Base-by-base conservation (phyloP, 2,329 filamentous ascomycete genomes). In the Apiospora marii region DNA sequence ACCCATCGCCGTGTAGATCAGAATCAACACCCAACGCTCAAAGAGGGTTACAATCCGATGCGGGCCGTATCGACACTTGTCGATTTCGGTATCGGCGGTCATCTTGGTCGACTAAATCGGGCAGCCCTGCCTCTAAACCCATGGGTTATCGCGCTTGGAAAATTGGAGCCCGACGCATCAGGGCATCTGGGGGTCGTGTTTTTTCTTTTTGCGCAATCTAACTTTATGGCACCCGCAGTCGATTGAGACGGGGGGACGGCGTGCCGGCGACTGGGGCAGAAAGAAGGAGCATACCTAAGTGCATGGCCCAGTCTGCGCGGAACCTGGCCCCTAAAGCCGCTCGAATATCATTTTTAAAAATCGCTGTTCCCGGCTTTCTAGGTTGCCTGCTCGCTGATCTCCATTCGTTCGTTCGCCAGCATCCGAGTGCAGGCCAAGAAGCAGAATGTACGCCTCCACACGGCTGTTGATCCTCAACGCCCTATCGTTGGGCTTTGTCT, bases 11-110 rank as follows among this genome's bases (percentile, higher is more conserved):
- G 19, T 41, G 58, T 41, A 41, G 34, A 64, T 64, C 58, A 30
- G 34, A 64, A 64, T 64, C 19, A 64, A 41, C 34, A 64, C 58
- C 34, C 34, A 64, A 24, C 58, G 58, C 58, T 14, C 58, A n/a
- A 64, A 64, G 58, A 41, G 19, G 30, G 58, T 64, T 64, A 41
- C 34, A 64, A 64, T n/a, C 58, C 58, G 58, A 41, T 64, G 34
- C 58, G 58, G 58, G 19, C 58, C 58, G 58, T 41, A 64, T 64
- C 58, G 58, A 64, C 19, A 41, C 34, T n/a, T 41, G 58, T 14
- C 58, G 58, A 64, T 64, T 64, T n/a, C 34, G 58, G 30, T 24
- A 13, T 41, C 19, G 58, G 19, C 0, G 30, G 3, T 19, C 58
- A 64, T 64, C 58, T 64, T 64, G 58, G 34, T 41, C 34, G 30